Evolutionary conservation across 2,329 filamentous ascomycete genomes (phyloP).

Genomic region (Aspergillaceae sp.): DNA sequence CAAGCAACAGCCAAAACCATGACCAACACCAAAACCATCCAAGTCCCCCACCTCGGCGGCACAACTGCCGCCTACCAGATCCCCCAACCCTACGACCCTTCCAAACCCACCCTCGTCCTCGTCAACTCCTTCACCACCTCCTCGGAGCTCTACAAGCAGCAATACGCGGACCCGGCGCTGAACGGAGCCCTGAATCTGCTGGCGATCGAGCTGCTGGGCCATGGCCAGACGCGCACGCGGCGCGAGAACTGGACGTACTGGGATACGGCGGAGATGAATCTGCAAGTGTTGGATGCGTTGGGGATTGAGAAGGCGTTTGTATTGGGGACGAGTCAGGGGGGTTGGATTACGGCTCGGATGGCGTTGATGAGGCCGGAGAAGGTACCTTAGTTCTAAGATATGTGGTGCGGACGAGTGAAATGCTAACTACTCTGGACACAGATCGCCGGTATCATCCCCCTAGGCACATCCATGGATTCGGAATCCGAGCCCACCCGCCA

Average conservation of each 20-base stretch:
- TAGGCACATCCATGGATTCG: slow-evolving; percentile 46
- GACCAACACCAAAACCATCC: slow-evolving; percentile 25
- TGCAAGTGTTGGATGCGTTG: slow-evolving; percentile 47
- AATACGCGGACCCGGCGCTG: slow-evolving; percentile 30
- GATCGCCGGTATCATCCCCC: slow-evolving; percentile 44
- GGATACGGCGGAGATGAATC: slow-evolving; percentile 46
- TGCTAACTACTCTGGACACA: slow-evolving; percentile 10
- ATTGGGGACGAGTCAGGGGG: slow-evolving; percentile 46
- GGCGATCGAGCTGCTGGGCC: slow-evolving; percentile 47
- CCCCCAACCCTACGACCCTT: slow-evolving; percentile 39
- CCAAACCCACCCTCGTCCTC: slow-evolving; percentile 45
- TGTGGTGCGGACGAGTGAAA: no score
- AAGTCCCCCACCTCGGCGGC: slow-evolving; percentile 44
- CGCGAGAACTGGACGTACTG: slow-evolving; percentile 47
- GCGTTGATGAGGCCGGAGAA: slow-evolving; percentile 43
- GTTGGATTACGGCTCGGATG: slow-evolving; percentile 46
- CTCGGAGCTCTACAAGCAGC: slow-evolving; percentile 35
- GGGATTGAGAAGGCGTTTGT: slow-evolving; percentile 39
- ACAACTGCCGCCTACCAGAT: slow-evolving; percentile 43
- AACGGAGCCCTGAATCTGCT: slow-evolving; percentile 38
- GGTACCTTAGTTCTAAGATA: slow-evolving; percentile 17
- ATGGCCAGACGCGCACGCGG: slow-evolving; percentile 41
- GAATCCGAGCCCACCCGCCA: slow-evolving; percentile 38
- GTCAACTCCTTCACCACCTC: slow-evolving; percentile 47
- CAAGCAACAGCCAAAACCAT: slow-evolving; percentile 5